phyloP scores from a whole-genome alignment of 495 filamentous ascomycete species.

The Tuber brumale region DNA sequence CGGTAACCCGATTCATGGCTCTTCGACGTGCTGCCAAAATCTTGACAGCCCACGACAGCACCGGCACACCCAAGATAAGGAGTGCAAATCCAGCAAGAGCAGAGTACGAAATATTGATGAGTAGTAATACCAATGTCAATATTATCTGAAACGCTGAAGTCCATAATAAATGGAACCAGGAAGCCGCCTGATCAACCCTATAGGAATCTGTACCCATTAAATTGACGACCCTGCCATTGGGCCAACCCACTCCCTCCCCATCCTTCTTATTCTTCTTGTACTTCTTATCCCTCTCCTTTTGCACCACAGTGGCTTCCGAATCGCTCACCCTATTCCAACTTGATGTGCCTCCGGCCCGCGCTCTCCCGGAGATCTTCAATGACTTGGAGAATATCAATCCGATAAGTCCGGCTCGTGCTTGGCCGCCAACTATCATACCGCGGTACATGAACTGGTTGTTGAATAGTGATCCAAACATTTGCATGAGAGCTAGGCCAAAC shows the following conservation, averaged over 20 bases:
- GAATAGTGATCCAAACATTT: conserved; percentile 62
- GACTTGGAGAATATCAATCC: conserved; percentile 72
- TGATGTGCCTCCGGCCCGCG: conserved; percentile 57
- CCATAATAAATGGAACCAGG: conserved; percentile 87
- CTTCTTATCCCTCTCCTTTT: conserved; percentile 41
- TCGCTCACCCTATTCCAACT: not conserved
- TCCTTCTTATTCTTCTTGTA: conserved; percentile 43
- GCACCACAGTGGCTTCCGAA: conserved; percentile 22
- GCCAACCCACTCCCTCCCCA: conserved; percentile 59
- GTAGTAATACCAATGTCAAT: conserved; percentile 67
- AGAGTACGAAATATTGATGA: conserved; percentile 82
- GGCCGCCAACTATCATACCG: conserved; percentile 73
- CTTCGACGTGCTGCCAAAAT: conserved; percentile 62
- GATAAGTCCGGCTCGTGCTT: conserved; percentile 66
- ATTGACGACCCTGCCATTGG: conserved; percentile 81
- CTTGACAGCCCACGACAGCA: conserved; percentile 66
- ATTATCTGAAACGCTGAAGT: conserved; percentile 70
- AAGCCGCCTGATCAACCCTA: conserved; percentile 75
- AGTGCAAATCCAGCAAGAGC: conserved; percentile 81
- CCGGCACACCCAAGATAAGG: conserved; percentile 66
- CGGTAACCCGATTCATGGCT: conserved; percentile 83
- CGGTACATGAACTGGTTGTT: conserved; percentile 77
- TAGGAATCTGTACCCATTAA: conserved; percentile 92
- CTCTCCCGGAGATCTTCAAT: conserved; percentile 71
- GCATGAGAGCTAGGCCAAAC: conserved; percentile 69